A percentile compares a stretch with the other conserved stretches of the same genome.
These are phyloP conservation scores for Diaporthe sp. DNA, from an alignment of 2,329 filamentous ascomycete species.

Conservation along the genomic window DNA sequence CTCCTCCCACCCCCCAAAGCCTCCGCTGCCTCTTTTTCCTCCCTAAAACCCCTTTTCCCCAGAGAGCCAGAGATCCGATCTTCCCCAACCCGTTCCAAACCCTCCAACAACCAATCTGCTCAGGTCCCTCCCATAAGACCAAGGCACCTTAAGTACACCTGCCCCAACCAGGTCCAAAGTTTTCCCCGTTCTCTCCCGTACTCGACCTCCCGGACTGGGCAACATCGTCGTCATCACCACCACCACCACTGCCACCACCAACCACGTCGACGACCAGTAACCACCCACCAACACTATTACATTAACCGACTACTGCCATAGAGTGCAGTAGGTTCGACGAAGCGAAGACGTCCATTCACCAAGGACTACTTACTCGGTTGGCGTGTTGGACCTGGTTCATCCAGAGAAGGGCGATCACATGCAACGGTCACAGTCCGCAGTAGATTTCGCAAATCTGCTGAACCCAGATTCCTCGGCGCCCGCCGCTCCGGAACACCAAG, in stretches of 20 bases:
- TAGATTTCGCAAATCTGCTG: conserved; percentile 82
- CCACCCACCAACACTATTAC: background rate
- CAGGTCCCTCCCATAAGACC: background rate
- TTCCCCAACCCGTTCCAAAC: conserved; percentile 38
- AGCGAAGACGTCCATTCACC: conserved; percentile 13
- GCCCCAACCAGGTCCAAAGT: conserved; percentile 2
- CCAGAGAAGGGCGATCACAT: conserved; percentile 68
- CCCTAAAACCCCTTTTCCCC: conserved; percentile 46
- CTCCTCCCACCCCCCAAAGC: conserved; percentile 47
- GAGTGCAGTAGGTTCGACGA: conserved; percentile 29
- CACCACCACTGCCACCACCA: conserved; percentile 8
- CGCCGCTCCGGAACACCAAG: conserved; percentile 37
- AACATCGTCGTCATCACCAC: background rate
- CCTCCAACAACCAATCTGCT: conserved; percentile 15
- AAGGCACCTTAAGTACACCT: conserved; percentile 20
- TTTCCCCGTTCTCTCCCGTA: background rate
- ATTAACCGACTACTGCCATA: conserved; percentile 25
- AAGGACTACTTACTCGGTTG: background rate
- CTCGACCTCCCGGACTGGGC: background rate
- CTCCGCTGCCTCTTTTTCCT: conserved; percentile 43
- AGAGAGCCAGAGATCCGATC: conserved; percentile 35
- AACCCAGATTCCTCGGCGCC: conserved; percentile 65
- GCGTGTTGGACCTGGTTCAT: conserved; percentile 34
- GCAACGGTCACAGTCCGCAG: conserved; percentile 79
- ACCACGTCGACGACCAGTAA: background rate